Percentiles rank a stretch among this genome's conserved stretches.
phyloP scores from a whole-genome alignment of 495 filamentous ascomycete species.

The Penicillium odoratum region DNA sequence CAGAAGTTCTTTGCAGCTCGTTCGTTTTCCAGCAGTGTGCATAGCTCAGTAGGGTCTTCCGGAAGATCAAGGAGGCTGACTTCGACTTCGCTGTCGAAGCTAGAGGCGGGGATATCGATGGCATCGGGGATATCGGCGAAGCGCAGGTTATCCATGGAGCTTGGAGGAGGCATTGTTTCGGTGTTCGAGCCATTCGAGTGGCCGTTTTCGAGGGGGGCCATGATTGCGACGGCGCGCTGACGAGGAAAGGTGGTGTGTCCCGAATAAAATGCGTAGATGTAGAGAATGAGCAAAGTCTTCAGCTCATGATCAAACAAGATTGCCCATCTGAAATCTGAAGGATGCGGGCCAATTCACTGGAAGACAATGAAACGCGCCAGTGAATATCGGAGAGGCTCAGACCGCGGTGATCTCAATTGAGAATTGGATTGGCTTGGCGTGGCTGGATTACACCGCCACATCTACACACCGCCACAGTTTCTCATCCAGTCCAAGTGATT shows the following conservation, averaged over 20 bases:
- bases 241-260: constrained; percentile 5
- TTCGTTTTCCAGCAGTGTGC: constrained; percentile 90
- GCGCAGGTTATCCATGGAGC: constrained; percentile 43
- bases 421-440: constrained; percentile 21
- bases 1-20: constrained; percentile 83
- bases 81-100: constrained; percentile 83
- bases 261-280: constrained; percentile 17
- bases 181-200: constrained; percentile 50
- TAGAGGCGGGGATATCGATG: constrained; percentile 87
- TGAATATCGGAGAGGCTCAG: constrained; percentile 19
- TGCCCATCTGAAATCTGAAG: constrained; percentile 12
- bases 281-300: constrained; percentile 20
- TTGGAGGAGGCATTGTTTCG: constrained; percentile 25
- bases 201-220: constrained; percentile 57
- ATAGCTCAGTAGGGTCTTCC: constrained; percentile 94
- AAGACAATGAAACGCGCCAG: constrained; percentile 20
- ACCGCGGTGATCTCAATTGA: constrained; percentile 24
- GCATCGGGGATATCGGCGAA: constrained; percentile 87
- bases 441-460: constrained; percentile 29
- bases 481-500: not conserved
- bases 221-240: constrained; percentile 28
- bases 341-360: constrained; percentile 4
- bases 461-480: constrained; percentile 13
- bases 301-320: constrained; percentile 39
- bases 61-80: constrained; percentile 86